These are phyloP conservation scores for Phoma herbarum DNA, from an alignment of 2,329 filamentous ascomycete genomes.

Conservation along the genomic window DNA sequence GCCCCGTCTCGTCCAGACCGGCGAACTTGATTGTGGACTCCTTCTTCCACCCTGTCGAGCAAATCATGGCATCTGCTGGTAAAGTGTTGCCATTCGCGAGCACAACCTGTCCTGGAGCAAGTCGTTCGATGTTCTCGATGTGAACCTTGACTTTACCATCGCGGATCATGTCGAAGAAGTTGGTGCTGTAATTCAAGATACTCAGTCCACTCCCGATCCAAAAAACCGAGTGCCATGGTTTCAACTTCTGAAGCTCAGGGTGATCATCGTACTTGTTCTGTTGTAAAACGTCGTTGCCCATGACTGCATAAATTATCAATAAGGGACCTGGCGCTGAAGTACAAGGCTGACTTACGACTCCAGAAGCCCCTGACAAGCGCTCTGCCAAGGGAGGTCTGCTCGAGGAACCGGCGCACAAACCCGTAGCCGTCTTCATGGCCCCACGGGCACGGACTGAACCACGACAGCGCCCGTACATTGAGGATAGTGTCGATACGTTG, in stretches of 20 bases:
- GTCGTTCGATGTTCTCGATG: slow-evolving; percentile 9
- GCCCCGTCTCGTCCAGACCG: slow-evolving; percentile 12
- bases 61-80: slow-evolving; percentile 10
- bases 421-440: slow-evolving; percentile 38
- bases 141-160: slow-evolving; percentile 62
- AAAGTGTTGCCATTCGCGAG: slow-evolving; percentile 7
- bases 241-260: slow-evolving; percentile 53
- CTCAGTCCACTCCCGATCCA: slow-evolving; percentile 66
- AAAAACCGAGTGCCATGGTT: slow-evolving; percentile 54
- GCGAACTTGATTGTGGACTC: slow-evolving; percentile 16
- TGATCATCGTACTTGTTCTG: slow-evolving; percentile 57
- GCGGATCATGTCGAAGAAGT: slow-evolving; percentile 66
- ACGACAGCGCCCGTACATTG: slow-evolving; percentile 13
- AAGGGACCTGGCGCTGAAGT: background rate
- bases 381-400: slow-evolving; percentile 3
- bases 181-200: slow-evolving; percentile 67
- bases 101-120: slow-evolving; percentile 5
- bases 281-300: slow-evolving; percentile 63
- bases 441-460: slow-evolving; percentile 16
- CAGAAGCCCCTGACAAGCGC: slow-evolving; percentile 14
- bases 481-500: slow-evolving; percentile 64
- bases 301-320: slow-evolving; percentile 39
- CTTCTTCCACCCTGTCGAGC: slow-evolving; percentile 14
- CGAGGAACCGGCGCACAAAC: slow-evolving; percentile 9
- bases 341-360: slow-evolving; percentile 7